Base-by-base conservation (phyloP, 2,329 filamentous ascomycete genomes). In the Fusarium sp. region DNA sequence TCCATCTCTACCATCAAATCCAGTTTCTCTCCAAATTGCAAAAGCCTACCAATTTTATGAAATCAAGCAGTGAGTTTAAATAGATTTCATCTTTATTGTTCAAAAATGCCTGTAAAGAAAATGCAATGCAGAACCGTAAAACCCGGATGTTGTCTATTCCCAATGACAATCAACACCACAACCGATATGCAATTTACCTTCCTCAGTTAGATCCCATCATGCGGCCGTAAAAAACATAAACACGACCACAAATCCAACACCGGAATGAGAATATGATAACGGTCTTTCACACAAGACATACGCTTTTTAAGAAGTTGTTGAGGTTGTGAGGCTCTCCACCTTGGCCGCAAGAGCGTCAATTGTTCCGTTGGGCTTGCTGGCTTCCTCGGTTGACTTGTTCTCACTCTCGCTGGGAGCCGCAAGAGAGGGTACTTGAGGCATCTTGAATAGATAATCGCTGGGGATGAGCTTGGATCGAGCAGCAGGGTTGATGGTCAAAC, bases 401-500 rank as follows among this genome's bases (percentile, higher is more conserved):
- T 75, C 69, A 18, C 65, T 55, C 41, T 77, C 68, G 10, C 57
- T 77, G 6, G 79, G 76, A 13, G 77, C 74, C 48, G 79, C 73
- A 79, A 83, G 72, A 77, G 81, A 68, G 74, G 81, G 80, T 76
- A 84, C 64, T 80, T 91, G 74, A 77, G 89, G 83, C 21, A 93
- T 91, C 52, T 87, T 92, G 57, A 97, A 82, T 18, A 97, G 86
- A 57, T 89, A 87, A 46, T 88, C 84, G 8, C 93, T 92, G 39
- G 94, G 88, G 56, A 97, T 92, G 65, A 98, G 82, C 76, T 92
- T 92, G 15, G 85, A 79, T 68, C 81, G 79, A 26, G 91, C 93
- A 20, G 88, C 88, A 2, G 93, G 93, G 80, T 96, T 97, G 59
- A 98, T 81, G 62, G 94, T 94, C 50, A 98, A 84, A 7, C 94